Evolutionary conservation across 2,329 filamentous ascomycete genomes (phyloP), one percentile per base, ranked within the genome.

Genomic region (Sclerotinia sclerotiorum): DNA sequence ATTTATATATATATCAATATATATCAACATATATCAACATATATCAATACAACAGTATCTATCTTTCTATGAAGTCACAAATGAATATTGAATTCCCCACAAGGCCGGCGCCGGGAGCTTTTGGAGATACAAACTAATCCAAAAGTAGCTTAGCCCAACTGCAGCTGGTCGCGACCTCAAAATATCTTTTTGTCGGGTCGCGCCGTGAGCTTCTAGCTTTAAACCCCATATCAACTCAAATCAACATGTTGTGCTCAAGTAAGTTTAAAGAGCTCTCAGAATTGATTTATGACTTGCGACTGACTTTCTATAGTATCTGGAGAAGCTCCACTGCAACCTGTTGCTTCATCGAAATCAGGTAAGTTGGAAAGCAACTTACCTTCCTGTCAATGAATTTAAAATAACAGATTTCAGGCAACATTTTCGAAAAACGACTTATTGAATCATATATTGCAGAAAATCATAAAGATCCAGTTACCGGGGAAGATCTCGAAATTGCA

Each of bases 321-420:
- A 82, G 94, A 97, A 86, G 90, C 93, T 82, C 94, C 95, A 73
- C 91, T 97, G 82, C 90, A 93, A 81, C 94, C 95, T 68, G 94
- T 98, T 74, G 92, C 93, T 77, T 99, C 95, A 78, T 90, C 91
- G 80, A 97, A 97, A 83, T 96, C 93, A 78, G 94, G 92, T 93
- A 83, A 76, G 88, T 82, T 71, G 60, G 75, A 54, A 70, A 63
- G 66, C 69, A 57, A 69, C 44, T 19, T 49, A 46, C 48, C 32
- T 52, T 44, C 65, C 11, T 42, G 3, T 56, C 71, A 66, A 65
- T 65, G 69, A 71, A 72, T 63, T 57, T 65, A 46, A 60, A 67
- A 68, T 73, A 70, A 74, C 58, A 39, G 42, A 69, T 63, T 29
- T 39, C 77, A 92, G 92, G 94, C 76, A 90, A 91, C 79, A 88